phyloP scores from a whole-genome alignment of 257 asterid genomes.

The Solanum gandarillasii region DNA sequence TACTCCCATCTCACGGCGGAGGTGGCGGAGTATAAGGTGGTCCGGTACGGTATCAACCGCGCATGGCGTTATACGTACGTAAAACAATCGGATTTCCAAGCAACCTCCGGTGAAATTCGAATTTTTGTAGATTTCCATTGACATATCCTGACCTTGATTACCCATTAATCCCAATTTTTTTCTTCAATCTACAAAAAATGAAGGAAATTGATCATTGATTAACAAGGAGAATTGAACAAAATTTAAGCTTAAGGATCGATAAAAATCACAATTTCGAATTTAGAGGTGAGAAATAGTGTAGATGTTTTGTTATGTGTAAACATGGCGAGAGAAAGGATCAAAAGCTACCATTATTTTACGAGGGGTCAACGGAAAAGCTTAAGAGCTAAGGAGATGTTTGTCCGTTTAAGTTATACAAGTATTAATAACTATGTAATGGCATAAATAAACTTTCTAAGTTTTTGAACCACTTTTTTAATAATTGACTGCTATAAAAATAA shows the following conservation, averaged over 20 bases:
- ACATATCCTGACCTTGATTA: conserved; percentile 31
- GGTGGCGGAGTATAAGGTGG: conserved; percentile 44
- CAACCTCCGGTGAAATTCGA: conserved; percentile 53
- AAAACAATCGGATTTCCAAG: conserved; percentile 55
- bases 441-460: no score
- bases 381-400: neutral
- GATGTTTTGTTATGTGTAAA: neutral
- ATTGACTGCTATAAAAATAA: no score
- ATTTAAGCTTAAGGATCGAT: neutral
- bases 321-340: neutral
- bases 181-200: neutral
- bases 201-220: neutral
- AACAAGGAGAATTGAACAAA: neutral
- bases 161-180: conserved; percentile 28
- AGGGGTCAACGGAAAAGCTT: neutral
- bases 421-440: no score
- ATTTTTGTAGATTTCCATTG: conserved; percentile 31
- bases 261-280: neutral
- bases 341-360: neutral
- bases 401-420: neutral
- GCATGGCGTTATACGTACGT: conserved; percentile 57
- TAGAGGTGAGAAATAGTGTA: neutral
- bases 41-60: conserved; percentile 38
- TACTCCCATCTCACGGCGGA: conserved; percentile 56
- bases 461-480: no score